Base-by-base conservation (phyloP, 331 rosid species). In the Quercus phellos region DNA sequence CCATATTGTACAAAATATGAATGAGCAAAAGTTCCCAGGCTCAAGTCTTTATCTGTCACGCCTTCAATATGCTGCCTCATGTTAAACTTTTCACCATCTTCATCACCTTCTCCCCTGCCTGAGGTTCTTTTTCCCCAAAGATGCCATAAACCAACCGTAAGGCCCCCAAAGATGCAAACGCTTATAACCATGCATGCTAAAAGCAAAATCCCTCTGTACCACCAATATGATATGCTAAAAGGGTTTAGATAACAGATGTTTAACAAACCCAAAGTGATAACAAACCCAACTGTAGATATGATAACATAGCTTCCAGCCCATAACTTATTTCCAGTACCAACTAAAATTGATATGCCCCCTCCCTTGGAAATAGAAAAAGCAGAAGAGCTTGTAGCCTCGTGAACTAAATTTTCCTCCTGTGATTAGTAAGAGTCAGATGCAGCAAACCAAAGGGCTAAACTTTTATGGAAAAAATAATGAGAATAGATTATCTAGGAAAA, bases 241-340 rank as follows among this genome's bases (percentile, higher is more conserved):
- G 95, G 97, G 18, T 82, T 88, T 72, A 94, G 82, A 84, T 94
- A 92, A 80, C 55, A 88, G 53, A 77, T 35, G 35, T 94, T 76
- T 81, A 90, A 80, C 78, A 92, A 81, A 26, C 67, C 63, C 77
- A 89, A 10, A 14, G 88, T 72, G 79, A 89, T 50, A 64, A 94
- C 83, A 61, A 94, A 83, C 16, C 97, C 98, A 17, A 81, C 6
- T 18, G 83, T 88, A 22, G 98, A 92, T 64, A 88, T 78, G 56
- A 92, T 84, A 50, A 92, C 72, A 71, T 92, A 94, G 9, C 93
- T 82, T 74, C 97, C 99, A 3, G 92, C 90, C 95, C 99, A 94
- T 72, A 84, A 66, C 51, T 79, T 89, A 87, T 94, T 59, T 66
- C 98, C 97, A n/a, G 97, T 90, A 3, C 98, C 98, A 55, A 86